Percentiles rank a stretch among this genome's conserved stretches.
Conservation (phyloP, 108 stramenopile species). For the Pseudonitzschia multiseries region DNA sequence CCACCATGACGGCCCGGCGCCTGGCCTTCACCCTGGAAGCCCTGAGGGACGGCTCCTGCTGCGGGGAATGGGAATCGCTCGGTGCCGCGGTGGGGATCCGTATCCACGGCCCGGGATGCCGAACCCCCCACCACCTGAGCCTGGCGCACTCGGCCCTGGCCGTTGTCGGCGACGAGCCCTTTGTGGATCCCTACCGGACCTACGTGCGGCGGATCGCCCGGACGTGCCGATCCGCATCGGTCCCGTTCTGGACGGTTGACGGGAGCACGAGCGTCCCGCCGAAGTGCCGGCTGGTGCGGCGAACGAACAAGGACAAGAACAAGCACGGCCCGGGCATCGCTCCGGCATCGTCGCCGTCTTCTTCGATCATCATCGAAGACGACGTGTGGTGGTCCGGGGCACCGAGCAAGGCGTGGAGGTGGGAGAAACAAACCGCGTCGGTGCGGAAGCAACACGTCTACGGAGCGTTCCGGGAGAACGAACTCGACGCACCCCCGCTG, state of each 20-base stretch:
- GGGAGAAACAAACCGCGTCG: conserved; percentile 48
- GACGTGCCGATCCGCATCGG: conserved; percentile 22
- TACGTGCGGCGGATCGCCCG: conserved; percentile 35
- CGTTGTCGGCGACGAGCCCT: conserved; percentile 65
- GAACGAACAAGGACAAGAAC: neutral
- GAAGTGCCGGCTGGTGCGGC: conserved; percentile 4
- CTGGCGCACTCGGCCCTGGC: conserved; percentile 38
- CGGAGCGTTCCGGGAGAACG: conserved; percentile 38
- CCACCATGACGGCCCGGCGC: conserved; percentile 58
- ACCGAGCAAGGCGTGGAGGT: conserved; percentile 60
- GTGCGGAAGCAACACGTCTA: conserved; percentile 38
- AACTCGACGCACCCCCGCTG: conserved; percentile 52
- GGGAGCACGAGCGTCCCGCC: conserved; percentile 69
- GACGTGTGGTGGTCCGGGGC: conserved; percentile 33
- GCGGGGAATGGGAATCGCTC: conserved; percentile 34
- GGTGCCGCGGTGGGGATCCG: conserved; percentile 59
- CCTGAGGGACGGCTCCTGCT: conserved; percentile 35
- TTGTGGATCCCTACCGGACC: conserved; percentile 54
- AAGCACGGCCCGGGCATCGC: neutral
- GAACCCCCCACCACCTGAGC: conserved; percentile 61
- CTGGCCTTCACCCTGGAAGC: conserved; percentile 60
- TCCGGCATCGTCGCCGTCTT: neutral
- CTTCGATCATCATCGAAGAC: neutral
- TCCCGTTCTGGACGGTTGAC: conserved; percentile 56
- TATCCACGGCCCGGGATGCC: conserved; percentile 40